Percentiles rank a stretch among this genome's conserved stretches.
Conservation (phyloP, 805 yeast species). For the Clavispora asparagi region DNA sequence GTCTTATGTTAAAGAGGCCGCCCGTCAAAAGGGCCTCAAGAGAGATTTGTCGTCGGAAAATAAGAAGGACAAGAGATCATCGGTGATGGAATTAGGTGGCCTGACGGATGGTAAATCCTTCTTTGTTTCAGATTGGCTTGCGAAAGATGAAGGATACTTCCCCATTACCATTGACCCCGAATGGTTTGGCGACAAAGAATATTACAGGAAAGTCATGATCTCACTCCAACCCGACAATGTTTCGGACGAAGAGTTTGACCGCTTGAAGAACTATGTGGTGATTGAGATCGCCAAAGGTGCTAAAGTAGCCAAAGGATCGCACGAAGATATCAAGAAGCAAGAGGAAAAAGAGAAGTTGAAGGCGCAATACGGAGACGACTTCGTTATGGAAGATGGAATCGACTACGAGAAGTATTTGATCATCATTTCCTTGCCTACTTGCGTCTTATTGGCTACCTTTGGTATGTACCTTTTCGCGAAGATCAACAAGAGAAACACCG, state of each 20-base stretch:
- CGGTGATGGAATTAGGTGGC: constrained; percentile 37
- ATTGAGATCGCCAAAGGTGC: constrained; percentile 49
- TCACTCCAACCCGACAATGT: constrained; percentile 71
- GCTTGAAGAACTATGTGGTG: constrained; percentile 38
- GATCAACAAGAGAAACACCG: constrained; percentile 42
- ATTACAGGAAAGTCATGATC: constrained; percentile 53
- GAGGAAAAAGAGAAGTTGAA: constrained; percentile 27
- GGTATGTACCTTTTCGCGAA: constrained; percentile 61
- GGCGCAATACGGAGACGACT: constrained; percentile 29
- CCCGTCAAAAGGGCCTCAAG: constrained; percentile 52
- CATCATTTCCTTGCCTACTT: constrained; percentile 63
- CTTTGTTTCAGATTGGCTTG: constrained; percentile 68
- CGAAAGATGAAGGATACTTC: constrained; percentile 53
- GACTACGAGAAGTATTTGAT: constrained; percentile 56
- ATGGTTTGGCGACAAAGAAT: constrained; percentile 52
- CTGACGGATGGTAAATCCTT: constrained; percentile 40
- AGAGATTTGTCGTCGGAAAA: constrained; percentile 24
- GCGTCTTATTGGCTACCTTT: constrained; percentile 54
- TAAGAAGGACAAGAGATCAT: constrained; percentile 21
- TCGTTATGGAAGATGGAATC: constrained; percentile 41
- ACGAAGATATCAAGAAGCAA: constrained; percentile 36
- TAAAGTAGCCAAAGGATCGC: constrained; percentile 44
- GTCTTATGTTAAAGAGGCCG: constrained; percentile 55
- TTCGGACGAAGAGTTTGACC: constrained; percentile 62
- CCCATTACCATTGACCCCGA: constrained; percentile 57